Evolutionary conservation across 1,139 yeast species (phyloP).

Genomic region (Yamadazyma oceani): DNA sequence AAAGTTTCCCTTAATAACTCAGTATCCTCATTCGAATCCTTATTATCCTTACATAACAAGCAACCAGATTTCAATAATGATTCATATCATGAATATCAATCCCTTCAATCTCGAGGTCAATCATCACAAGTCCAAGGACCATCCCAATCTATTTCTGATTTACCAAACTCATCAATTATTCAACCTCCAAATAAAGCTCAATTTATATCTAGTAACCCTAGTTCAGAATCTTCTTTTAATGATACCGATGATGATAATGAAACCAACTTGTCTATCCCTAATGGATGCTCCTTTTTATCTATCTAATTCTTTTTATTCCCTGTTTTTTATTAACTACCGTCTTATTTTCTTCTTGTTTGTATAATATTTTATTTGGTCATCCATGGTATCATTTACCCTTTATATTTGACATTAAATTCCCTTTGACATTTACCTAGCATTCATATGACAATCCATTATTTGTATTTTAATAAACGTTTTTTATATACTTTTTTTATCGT

Average conservation of each 20-base stretch:
- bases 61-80: conserved; percentile 1
- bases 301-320: too few relatives aligned
- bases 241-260: conserved; percentile 6
- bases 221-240: conserved; percentile 2
- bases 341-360: too few relatives aligned
- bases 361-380: too few relatives aligned
- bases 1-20: conserved; percentile 13
- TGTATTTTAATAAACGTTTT: background rate
- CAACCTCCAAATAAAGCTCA: too few relatives aligned
- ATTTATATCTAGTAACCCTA: background rate
- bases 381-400: background rate
- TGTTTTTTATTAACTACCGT: too few relatives aligned
- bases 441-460: too few relatives aligned
- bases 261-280: too few relatives aligned
- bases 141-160: background rate
- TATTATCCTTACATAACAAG: conserved; percentile 22
- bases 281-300: too few relatives aligned
- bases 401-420: background rate
- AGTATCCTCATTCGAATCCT: conserved; percentile 55
- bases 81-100: background rate
- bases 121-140: background rate
- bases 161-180: background rate
- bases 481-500: background rate
- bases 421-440: background rate
- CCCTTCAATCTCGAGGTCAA: background rate